Evolutionary conservation across 2,329 filamentous ascomycete species (phyloP), one percentile per base, ranked within the genome.

Genomic region (Eutypa lata): DNA sequence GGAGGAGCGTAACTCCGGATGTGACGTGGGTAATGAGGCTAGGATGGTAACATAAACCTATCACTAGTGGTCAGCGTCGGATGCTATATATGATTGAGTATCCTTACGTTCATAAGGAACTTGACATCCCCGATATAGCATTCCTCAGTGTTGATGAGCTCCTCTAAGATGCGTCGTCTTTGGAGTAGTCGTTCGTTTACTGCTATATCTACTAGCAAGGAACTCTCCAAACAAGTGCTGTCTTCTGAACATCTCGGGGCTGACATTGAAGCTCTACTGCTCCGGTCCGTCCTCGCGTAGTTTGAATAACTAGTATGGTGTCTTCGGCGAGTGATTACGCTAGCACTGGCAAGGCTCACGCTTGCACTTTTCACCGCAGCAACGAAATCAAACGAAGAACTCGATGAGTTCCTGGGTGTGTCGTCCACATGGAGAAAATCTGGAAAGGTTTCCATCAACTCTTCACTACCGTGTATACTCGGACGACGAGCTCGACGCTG

Each of bases 121-220:
- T 90, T 90, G 53, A 97, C 72, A 63, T 96, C 93, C 16, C 87
- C 84, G 61, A 97, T 86, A 67, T 97, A 97, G 63, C 87, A 84
- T 67, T 94, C 89, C 69, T 97, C 94, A 0, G 92, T 96, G 52
- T 75, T 81, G 55, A 97, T 84, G 48, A 97, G 76, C 71, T 97
- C 94, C 65, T 94, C 89, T 35, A 97, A 72, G 38, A 96, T 85
- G 56, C 87, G 85, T 14, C 90, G 84, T 55, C 94, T 83, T 63
- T 91, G 88, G 19, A 89, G 71, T 2, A 90, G 83, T 50, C 92
- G 83, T 59, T 86, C 81, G 42, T 82, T 81, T n/a, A 88, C 86
- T 28, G 79, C 84, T 53, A 87, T 81, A 59, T 96, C 91, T 11
- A 86, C 57, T 10, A 71, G 62, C 5, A 67, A 59, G n/a, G 68